Percentiles rank a stretch among this genome's conserved stretches.
Conservation (phyloP, 2,329 filamentous ascomycete genomes). For the Penicillium sp. region DNA sequence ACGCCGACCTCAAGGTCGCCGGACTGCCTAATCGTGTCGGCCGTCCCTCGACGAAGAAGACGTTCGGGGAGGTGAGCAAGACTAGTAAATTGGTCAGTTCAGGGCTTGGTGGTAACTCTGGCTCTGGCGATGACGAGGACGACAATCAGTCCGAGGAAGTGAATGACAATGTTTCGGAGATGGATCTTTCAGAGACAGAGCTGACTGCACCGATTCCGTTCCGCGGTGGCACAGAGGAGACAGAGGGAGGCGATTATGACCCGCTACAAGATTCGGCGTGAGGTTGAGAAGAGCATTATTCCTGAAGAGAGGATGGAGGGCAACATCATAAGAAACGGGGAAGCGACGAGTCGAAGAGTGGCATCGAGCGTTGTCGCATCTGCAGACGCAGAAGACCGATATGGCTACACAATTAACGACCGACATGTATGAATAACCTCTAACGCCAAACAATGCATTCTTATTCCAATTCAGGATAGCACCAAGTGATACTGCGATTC, state of each 20-base stretch:
- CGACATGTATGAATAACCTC: too few species aligned
- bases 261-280: too few species aligned
- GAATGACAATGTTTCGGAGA: slow-evolving; percentile 10
- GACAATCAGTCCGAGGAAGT: slow-evolving; percentile 2
- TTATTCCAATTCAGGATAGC: too few species aligned
- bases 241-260: not conserved
- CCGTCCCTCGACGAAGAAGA: slow-evolving; percentile 5
- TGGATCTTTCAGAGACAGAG: slow-evolving; percentile 8
- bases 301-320: too few species aligned
- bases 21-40: slow-evolving; percentile 8
- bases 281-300: too few species aligned
- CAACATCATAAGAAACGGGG: too few species aligned
- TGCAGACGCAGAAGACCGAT: too few species aligned
- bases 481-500: too few species aligned
- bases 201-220: slow-evolving; percentile 9
- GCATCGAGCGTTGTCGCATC: too few species aligned
- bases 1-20: slow-evolving; percentile 10
- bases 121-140: slow-evolving; percentile 4
- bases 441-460: too few species aligned
- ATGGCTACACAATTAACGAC: too few species aligned
- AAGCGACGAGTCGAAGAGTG: too few species aligned
- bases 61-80: slow-evolving; percentile 36
- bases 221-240: not conserved
- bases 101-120: slow-evolving; percentile 26
- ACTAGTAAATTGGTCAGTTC: slow-evolving; percentile 41